Percentiles rank a stretch among this genome's conserved stretches.
These are phyloP conservation scores for Penicillium frequentans DNA, from an alignment of 2,329 filamentous ascomycete genomes.

Conservation along the genomic window DNA sequence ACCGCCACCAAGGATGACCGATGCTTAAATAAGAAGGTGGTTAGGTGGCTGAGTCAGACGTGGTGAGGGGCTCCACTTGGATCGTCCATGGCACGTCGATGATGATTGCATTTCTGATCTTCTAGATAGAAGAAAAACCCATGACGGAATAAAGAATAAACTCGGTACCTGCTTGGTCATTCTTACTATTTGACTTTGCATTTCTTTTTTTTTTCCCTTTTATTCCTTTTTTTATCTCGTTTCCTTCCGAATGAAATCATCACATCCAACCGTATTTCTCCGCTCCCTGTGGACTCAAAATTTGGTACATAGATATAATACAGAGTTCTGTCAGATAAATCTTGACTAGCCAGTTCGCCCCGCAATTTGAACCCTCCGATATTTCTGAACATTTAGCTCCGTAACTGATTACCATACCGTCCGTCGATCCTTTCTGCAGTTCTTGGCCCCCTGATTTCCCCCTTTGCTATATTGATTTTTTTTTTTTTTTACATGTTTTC, in stretches of 20 bases:
- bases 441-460: conserved; percentile 3
- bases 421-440: conserved; percentile 6
- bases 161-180: conserved; percentile 12
- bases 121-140: neutral
- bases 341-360: neutral
- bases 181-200: conserved; percentile 2
- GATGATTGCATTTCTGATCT: conserved; percentile 16
- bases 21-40: neutral
- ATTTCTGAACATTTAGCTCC: neutral
- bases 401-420: neutral
- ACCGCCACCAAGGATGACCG: neutral
- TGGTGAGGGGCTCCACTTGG: conserved; percentile 8
- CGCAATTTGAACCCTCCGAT: conserved; percentile 6
- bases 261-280: conserved; percentile 19
- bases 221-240: too few species aligned
- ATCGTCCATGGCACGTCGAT: conserved; percentile 23
- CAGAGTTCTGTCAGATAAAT: neutral
- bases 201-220: neutral
- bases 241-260: conserved; percentile 9
- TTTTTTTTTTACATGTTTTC: too few species aligned
- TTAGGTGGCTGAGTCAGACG: conserved; percentile 2
- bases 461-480: neutral
- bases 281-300: conserved; percentile 2
- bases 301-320: neutral
- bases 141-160: conserved; percentile 4